Conservation (phyloP, 73 alveolate species). For the Paramecium sexaurelia region DNA sequence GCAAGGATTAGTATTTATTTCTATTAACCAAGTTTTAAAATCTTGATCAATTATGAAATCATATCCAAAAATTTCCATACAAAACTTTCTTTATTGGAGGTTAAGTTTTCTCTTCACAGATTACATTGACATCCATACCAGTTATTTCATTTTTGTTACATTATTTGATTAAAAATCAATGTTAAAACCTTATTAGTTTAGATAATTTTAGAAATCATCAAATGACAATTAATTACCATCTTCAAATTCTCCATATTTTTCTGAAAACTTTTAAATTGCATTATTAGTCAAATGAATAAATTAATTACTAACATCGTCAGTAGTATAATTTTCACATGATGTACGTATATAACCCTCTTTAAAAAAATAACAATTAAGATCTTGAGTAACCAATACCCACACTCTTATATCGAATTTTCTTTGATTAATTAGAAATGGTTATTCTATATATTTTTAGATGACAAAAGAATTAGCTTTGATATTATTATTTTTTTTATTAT, state of each 20-base stretch:
- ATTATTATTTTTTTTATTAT: conserved; percentile 39
- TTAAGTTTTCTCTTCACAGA: conserved; percentile 72
- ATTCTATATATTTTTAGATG: conserved; percentile 79
- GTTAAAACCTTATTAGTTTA: conserved; percentile 68
- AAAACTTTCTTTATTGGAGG: conserved; percentile 74
- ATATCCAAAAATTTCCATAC: conserved; percentile 94
- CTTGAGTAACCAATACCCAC: conserved; percentile 79
- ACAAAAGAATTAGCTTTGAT: conserved; percentile 70
- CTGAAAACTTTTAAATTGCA: conserved; percentile 77
- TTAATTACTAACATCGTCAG: conserved; percentile 72
- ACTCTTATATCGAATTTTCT: conserved; percentile 84
- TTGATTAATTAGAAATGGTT: conserved; percentile 72
- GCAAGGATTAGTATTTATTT: conserved; percentile 96
- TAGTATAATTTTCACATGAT: conserved; percentile 71
- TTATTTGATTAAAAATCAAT: conserved; percentile 74
- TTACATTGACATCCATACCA: conserved; percentile 75
- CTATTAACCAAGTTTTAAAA: conserved; percentile 88
- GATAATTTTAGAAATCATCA: conserved; percentile 74
- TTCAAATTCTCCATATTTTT: conserved; percentile 78
- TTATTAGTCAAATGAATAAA: conserved; percentile 82
- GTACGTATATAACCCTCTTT: conserved; percentile 85
- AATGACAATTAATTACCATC: conserved; percentile 83
- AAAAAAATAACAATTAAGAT: conserved; percentile 73
- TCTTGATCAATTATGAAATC: conserved; percentile 90
- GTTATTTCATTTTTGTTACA: conserved; percentile 77